Percentiles rank a stretch among this genome's conserved stretches.
Evolutionary conservation across 2,329 filamentous ascomycete species (phyloP).

Genomic region (Diplodia intermedia): DNA sequence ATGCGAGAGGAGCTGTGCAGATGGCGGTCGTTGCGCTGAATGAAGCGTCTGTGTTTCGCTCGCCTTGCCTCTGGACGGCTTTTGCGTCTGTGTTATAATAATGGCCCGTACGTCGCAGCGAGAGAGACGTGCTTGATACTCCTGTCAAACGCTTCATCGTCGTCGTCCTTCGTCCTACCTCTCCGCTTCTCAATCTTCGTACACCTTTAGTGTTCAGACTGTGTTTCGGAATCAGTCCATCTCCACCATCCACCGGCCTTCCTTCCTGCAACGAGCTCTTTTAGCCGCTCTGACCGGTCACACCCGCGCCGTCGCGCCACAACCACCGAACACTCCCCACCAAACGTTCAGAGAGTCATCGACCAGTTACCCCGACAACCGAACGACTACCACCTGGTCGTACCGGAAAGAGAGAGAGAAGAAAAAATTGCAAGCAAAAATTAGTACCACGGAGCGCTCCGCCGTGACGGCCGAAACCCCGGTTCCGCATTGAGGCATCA

Average conservation of each 20-base stretch:
- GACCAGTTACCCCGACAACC: not conserved
- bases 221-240: constrained; percentile 11
- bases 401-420: not conserved
- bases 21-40: not conserved
- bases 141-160: not conserved
- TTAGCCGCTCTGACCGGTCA: constrained; percentile 16
- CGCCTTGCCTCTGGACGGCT: not conserved
- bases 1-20: not conserved
- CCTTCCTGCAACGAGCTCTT: not conserved
- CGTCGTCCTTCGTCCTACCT: not conserved
- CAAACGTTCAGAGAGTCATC: not conserved
- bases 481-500: constrained; percentile 1
- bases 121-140: not conserved
- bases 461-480: constrained; percentile 10
- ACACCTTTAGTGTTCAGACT: not conserved
- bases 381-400: not conserved
- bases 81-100: not conserved
- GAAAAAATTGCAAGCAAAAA: constrained; percentile 3
- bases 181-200: not conserved
- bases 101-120: not conserved
- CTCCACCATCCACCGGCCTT: not conserved
- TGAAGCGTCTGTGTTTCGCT: not conserved
- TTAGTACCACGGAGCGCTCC: not conserved
- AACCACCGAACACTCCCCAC: not conserved
- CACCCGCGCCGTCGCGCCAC: constrained; percentile 1